These are phyloP conservation scores for Colletotrichum sansevieriae DNA, from an alignment of 2,329 filamentous ascomycete species.

Conservation along the genomic window DNA sequence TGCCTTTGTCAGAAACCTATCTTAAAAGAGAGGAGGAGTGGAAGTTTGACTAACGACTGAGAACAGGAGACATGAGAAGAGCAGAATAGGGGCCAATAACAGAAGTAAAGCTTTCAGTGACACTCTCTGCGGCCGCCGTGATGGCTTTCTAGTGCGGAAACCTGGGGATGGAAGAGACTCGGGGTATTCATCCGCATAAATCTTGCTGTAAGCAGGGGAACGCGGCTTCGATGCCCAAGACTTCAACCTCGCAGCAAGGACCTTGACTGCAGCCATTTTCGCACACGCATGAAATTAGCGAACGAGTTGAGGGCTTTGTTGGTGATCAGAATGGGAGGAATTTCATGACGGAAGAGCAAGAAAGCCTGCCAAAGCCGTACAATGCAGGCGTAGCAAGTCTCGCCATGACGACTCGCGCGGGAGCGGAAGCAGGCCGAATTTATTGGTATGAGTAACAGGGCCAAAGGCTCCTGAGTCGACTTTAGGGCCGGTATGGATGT, in stretches of 20 bases:
- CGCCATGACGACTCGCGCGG: background rate
- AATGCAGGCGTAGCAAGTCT: too few species aligned
- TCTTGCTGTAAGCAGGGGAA: conserved; percentile 16
- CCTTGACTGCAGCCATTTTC: conserved; percentile 3
- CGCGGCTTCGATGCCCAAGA: conserved; percentile 8
- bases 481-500: background rate
- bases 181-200: conserved; percentile 3
- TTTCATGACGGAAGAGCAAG: background rate
- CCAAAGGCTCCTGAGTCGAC: background rate
- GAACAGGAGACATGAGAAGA: conserved; percentile 21
- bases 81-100: conserved; percentile 3
- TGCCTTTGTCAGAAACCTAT: background rate
- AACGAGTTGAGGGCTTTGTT: too few species aligned
- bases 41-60: conserved; percentile 8
- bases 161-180: conserved; percentile 1
- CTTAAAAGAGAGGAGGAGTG: background rate
- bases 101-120: conserved; percentile 11
- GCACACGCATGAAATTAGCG: background rate
- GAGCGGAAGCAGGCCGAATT: conserved; percentile 3
- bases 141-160: background rate
- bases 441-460: background rate
- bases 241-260: background rate
- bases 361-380: background rate
- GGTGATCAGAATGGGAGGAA: too few species aligned
- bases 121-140: background rate